Base-by-base conservation (phyloP, 495 filamentous ascomycete species). In the Penicillium macrosclerotiorum region DNA sequence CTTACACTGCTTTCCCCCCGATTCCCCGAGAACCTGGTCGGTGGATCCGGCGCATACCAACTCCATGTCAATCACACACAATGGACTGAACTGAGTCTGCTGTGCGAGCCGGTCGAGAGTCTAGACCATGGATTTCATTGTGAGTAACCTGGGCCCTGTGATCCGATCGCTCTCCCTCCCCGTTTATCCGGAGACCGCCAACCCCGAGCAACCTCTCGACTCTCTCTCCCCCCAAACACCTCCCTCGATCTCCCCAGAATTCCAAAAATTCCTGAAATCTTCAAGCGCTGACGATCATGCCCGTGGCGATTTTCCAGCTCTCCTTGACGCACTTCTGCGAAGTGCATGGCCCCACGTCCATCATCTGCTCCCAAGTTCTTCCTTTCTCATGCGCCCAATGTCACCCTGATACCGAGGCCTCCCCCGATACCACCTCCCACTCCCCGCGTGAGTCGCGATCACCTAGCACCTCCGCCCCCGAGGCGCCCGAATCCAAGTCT, bases 281-380 rank as follows among this genome's bases (percentile, higher is more conserved):
- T n/a, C n/a, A n/a, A n/a, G n/a, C n/a, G n/a, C n/a, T n/a, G n/a
- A n/a, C n/a, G n/a, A n/a, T n/a, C n/a, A n/a, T n/a, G n/a, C n/a
- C n/a, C n/a, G n/a, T n/a, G n/a, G n/a, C n/a, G n/a, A n/a, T n/a
- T n/a, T n/a, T n/a, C n/a, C n/a, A 96, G 91, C 80, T 96, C 60
- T 94, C 89, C 64, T 81, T 96, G 55, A 91, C 91, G 60, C 91
- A 96, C 72, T 96, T 95, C 68, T 96, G 91, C 76, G 91, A 96
- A 68, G 77, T 90, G 57, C 90, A 96, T 76, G 91, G 91, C 49
- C 91, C 91, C 9, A 96, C 90, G 37, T 93, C 90, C 40, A 83
- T 96, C 65, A 87, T 96, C 69, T 95, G 94, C 65, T 96, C 91
- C 42, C 90, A 96, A 69, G 85, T 88, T 37, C 73, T 88, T 18